Percentiles rank a stretch among this genome's conserved stretches.
These are phyloP conservation scores for Kluyveromyces aestuarii DNA, from an alignment of 805 yeast species.

Conservation along the genomic window DNA sequence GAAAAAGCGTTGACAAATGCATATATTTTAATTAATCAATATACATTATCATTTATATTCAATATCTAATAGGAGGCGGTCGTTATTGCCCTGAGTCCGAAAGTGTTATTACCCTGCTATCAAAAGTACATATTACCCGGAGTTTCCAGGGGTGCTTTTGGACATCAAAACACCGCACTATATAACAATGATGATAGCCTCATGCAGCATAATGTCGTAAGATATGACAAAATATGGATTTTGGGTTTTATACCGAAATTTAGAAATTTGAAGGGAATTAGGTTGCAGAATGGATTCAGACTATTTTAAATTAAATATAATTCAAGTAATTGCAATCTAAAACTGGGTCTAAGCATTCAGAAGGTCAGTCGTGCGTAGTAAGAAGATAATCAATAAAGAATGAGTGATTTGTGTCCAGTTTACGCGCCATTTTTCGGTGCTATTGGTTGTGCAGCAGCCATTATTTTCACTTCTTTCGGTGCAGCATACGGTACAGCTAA, in stretches of 20 bases:
- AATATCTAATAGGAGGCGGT: no score
- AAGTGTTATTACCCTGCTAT: no score
- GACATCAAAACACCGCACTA: not conserved
- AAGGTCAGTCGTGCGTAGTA: not conserved
- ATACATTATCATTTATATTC: no score
- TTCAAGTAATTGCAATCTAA: not conserved
- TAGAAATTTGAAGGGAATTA: not conserved
- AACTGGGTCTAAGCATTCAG: not conserved
- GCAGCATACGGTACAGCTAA: slow-evolving; percentile 99
- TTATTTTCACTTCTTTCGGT: slow-evolving; percentile 97
- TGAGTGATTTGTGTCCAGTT: slow-evolving; percentile 34
- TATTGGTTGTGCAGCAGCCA: slow-evolving; percentile 98
- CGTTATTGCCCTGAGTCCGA: no score
- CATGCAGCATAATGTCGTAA: not conserved
- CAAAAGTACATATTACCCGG: not conserved
- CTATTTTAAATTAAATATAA: no score
- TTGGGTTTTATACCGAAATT: not conserved
- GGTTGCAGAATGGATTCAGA: no score
- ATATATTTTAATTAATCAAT: no score
- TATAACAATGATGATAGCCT: not conserved
- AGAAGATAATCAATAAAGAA: slow-evolving; percentile 1
- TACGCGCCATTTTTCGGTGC: slow-evolving; percentile 94
- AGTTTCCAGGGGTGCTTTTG: not conserved
- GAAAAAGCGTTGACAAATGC: not conserved
- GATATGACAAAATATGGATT: not conserved